Evolutionary conservation across 2,329 filamentous ascomycete genomes (phyloP).

Genomic region (Aspergillus sp.): DNA sequence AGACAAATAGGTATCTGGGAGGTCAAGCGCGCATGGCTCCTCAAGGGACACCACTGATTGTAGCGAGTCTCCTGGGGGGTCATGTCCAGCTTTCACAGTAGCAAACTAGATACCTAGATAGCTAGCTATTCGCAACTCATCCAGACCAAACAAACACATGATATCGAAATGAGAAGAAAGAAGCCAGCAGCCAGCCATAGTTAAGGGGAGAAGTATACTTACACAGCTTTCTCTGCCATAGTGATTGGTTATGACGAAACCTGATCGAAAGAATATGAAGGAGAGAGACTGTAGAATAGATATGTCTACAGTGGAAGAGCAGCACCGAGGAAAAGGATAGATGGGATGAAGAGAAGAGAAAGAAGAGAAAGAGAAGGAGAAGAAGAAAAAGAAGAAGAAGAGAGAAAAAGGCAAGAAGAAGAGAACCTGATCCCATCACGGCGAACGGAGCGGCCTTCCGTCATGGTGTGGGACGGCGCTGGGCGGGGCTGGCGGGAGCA

Average conservation of each 20-base stretch:
- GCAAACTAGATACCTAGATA: background rate
- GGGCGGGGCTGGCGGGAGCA: constrained; percentile 25
- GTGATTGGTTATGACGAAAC: constrained; percentile 15
- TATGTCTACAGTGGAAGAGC: constrained; percentile 8
- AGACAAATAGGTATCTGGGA: too few species aligned
- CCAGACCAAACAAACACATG: constrained; percentile 1
- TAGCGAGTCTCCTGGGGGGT: too few species aligned
- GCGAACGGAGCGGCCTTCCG: constrained; percentile 32
- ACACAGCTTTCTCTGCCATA: constrained; percentile 41
- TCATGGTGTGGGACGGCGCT: constrained; percentile 21
- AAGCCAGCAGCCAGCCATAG: background rate
- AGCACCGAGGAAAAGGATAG: background rate
- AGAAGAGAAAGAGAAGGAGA: constrained; percentile 15
- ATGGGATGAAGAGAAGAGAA: constrained; percentile 4
- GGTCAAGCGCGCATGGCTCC: too few species aligned
- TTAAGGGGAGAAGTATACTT: constrained; percentile 16
- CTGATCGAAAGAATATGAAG: constrained; percentile 6
- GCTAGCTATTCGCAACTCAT: background rate
- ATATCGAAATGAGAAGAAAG: background rate
- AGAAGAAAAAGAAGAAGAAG: constrained; percentile 18
- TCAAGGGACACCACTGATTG: too few species aligned
- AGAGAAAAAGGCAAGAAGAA: constrained; percentile 6
- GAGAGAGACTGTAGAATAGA: constrained; percentile 5
- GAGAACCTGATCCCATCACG: constrained; percentile 2
- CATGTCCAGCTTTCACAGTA: background rate